These are phyloP conservation scores for Irpex sp. DNA, from an alignment of 1,284 basidiomycete genomes.

Conservation along the genomic window DNA sequence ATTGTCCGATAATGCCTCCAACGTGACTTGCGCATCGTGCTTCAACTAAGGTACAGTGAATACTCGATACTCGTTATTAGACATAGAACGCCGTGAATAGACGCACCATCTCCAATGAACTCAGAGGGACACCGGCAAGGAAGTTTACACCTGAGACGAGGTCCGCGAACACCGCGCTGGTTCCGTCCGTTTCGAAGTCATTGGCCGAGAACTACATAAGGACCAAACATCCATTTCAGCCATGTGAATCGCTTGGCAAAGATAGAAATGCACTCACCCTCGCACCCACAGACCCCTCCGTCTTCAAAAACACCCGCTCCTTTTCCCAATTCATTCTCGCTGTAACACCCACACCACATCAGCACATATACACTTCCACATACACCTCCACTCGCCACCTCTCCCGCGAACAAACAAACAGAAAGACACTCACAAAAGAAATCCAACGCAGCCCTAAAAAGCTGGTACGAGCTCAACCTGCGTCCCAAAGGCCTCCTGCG, in stretches of 20 bases:
- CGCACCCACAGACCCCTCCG: conserved; percentile 19
- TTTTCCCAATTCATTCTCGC: conserved; percentile 71
- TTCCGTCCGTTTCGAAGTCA: conserved; percentile 40
- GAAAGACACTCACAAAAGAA: conserved; percentile 58
- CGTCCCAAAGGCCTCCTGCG: conserved; percentile 59
- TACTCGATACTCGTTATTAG: not conserved
- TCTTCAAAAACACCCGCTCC: conserved; percentile 63
- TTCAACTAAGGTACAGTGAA: conserved; percentile 48
- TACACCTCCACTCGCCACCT: too few species aligned
- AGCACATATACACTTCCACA: too few species aligned
- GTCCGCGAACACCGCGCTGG: conserved; percentile 74
- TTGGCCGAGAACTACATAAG: conserved; percentile 46
- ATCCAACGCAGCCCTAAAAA: conserved; percentile 80
- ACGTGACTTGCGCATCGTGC: conserved; percentile 71
- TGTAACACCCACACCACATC: conserved; percentile 25
- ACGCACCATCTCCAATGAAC: conserved; percentile 67
- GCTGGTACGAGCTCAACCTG: conserved; percentile 83
- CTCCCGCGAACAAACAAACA: not conserved
- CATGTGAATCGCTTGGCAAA: not conserved
- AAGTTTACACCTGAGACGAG: conserved; percentile 79
- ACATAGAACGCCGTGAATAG: not conserved
- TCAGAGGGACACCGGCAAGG: conserved; percentile 70
- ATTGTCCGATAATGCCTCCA: conserved; percentile 53
- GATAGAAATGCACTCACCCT: not conserved
- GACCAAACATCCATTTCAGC: not conserved